Conservation (phyloP, 2,329 filamentous ascomycete species). For the Monosporascus sp. region DNA sequence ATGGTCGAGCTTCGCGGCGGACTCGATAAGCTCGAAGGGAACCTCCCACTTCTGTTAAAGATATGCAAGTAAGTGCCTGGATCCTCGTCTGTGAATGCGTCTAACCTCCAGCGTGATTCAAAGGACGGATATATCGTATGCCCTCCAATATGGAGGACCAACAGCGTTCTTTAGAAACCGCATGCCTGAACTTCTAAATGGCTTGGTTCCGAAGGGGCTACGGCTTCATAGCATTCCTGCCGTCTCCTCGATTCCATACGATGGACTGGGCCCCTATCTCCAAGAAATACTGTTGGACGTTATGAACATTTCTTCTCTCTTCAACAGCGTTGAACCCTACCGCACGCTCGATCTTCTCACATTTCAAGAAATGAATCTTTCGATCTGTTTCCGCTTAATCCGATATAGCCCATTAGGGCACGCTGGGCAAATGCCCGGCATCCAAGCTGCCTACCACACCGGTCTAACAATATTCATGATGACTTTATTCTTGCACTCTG, state of each 20-base stretch:
- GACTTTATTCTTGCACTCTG: slow-evolving; percentile 1
- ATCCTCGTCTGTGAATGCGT: neutral
- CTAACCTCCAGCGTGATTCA: neutral
- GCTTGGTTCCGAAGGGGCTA: neutral
- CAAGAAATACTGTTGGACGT: neutral
- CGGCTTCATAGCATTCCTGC: neutral
- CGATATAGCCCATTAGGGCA: neutral
- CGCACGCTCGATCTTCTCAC: neutral
- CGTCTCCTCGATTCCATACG: neutral
- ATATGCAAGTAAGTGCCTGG: slow-evolving; percentile 18
- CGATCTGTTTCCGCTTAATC: slow-evolving; percentile 2
- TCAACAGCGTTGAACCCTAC: neutral
- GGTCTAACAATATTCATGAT: slow-evolving; percentile 4
- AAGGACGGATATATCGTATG: slow-evolving; percentile 5
- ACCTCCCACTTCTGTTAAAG: slow-evolving; percentile 14
- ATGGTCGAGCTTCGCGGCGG: slow-evolving; percentile 32
- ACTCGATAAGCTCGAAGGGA: slow-evolving; percentile 7
- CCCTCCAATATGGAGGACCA: slow-evolving; percentile 6
- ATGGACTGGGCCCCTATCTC: neutral
- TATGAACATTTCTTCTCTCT: neutral
- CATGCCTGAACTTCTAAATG: slow-evolving; percentile 1
- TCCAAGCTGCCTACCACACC: slow-evolving; percentile 2
- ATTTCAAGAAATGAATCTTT: slow-evolving; percentile 1
- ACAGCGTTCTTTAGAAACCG: slow-evolving; percentile 5
- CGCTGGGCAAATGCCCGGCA: neutral